Evolutionary conservation across 192 early-diverging fungal genomes (phyloP), one percentile per base, ranked within the genome.

Genomic region (Coemansia sp.): DNA sequence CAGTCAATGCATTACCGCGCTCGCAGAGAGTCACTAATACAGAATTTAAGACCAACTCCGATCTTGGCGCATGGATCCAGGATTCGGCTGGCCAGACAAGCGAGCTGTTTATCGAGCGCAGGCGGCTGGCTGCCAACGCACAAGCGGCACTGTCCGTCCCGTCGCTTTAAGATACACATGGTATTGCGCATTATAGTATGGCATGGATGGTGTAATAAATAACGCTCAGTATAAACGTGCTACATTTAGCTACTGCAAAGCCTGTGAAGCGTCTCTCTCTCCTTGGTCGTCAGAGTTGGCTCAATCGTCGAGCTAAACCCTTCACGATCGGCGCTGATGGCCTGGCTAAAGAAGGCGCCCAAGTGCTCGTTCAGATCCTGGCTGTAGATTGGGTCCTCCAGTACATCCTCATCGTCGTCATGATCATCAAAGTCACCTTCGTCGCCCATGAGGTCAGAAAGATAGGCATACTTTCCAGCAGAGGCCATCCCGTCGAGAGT

Each of bases 351-450:
- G 63, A 80, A 84, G 1, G 63, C 14, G 4, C 77, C 68, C 7
- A 84, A 70, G 14, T 63, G 47, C 50, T 76, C 67, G 49, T 84
- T 84, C 23, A 84, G 68, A 19, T 84, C 77, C 60, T 76, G 74
- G 66, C 37, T 75, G 69, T 80, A 84, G 19, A 84, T 79, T 19
- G 77, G 82, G 55, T 84, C 82, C 3, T 68, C 67, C 32, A 70
- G 59, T 9, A 70, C 60, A n/a, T 76, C 77, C 7, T 76, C 71
- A 37, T 84, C 82, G 53, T 71, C 65, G 49, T 73, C 68, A 37
- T 83, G 71, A 19, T 70, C 69, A 49, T 66, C 75, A 3, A 67
- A 62, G 16, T 62, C 71, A 30, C 72, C 74, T 19, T 62, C 68
- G 2, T 64, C 69, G 52, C 39, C 62, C n/a, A 68, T 62, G 35